These are phyloP conservation scores for Tulasnella sp. DNA, from an alignment of 768 basidiomycete genomes.

Conservation along the genomic window DNA sequence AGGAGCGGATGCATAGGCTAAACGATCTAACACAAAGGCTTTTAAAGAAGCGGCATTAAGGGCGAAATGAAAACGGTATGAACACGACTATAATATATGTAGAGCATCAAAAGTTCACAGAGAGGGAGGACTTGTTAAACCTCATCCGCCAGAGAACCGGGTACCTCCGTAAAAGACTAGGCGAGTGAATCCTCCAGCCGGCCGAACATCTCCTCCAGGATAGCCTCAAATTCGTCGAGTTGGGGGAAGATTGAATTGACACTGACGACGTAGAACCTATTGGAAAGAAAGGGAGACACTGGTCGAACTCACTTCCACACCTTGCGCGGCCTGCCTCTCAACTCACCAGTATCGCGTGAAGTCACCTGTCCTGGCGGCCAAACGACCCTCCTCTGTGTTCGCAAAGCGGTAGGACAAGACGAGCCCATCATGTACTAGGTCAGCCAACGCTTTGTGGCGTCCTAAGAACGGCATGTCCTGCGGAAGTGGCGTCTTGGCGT, in stretches of 20 bases:
- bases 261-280: slow-evolving; percentile 21
- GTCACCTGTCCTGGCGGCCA: slow-evolving; percentile 17
- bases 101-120: too few relatives aligned
- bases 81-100: too few relatives aligned
- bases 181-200: slow-evolving; percentile 19
- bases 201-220: slow-evolving; percentile 21
- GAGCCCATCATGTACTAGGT: slow-evolving; percentile 21
- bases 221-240: slow-evolving; percentile 20
- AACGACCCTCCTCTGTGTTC: slow-evolving; percentile 20
- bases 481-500: slow-evolving; percentile 23
- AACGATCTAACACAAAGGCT: too few relatives aligned
- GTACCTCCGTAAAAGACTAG: too few relatives aligned
- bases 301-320: background rate
- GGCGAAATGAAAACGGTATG: too few relatives aligned
- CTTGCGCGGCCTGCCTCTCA: too few relatives aligned
- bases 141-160: too few relatives aligned
- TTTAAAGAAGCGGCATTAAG: too few relatives aligned
- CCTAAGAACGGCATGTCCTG: slow-evolving; percentile 17
- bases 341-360: slow-evolving; percentile 21
- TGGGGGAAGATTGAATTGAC: slow-evolving; percentile 7
- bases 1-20: too few relatives aligned
- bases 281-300: slow-evolving; percentile 9
- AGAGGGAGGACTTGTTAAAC: too few relatives aligned
- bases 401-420: slow-evolving; percentile 21
- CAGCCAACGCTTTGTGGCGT: slow-evolving; percentile 3